A percentile compares a stretch with the other conserved stretches of the same genome.
phyloP scores from a whole-genome alignment of 306 rosid species.

The Purshia tridentata region DNA sequence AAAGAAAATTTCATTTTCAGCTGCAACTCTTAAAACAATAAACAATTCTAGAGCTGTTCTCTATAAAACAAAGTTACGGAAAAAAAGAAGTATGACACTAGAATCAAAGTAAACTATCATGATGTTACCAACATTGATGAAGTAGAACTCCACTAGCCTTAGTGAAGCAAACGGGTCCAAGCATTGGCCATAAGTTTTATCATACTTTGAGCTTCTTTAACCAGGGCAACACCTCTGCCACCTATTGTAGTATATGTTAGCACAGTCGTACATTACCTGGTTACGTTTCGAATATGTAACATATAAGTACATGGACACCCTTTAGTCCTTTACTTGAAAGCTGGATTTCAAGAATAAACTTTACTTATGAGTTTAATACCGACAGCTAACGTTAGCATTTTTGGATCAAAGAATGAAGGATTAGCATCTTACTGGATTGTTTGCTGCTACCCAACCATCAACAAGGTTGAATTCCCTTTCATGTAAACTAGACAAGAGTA shows the following conservation, averaged over 20 bases:
- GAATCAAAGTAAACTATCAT: constrained; percentile 18
- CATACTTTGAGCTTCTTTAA: constrained; percentile 81
- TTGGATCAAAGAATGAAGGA: no score
- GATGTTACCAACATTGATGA: constrained; percentile 93
- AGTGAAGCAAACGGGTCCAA: constrained; percentile 69
- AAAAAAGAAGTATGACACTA: constrained; percentile 2
- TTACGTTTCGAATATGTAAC: no score
- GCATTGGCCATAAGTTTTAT: constrained; percentile 80
- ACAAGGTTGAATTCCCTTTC: constrained; percentile 31
- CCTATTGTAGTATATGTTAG: constrained; percentile 27
- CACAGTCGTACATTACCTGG: no score
- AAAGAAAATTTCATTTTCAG: constrained; percentile 39
- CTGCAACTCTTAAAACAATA: constrained; percentile 40
- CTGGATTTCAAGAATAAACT: no score
- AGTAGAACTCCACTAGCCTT: constrained; percentile 89
- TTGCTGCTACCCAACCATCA: constrained; percentile 44
- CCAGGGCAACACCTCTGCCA: constrained; percentile 99
- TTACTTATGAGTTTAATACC: no score
- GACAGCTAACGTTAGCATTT: no score
- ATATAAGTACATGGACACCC: no score
- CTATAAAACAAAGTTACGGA: constrained; percentile 26
- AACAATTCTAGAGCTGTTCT: constrained; percentile 2
- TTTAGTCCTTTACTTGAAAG: no score
- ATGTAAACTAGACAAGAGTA: no score
- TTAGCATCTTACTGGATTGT: constrained; percentile 28